Percentiles rank a stretch among this genome's conserved stretches.
Conservation (phyloP, 148 eudicot genomes). For the Rhododendron kiyosumense region DNA sequence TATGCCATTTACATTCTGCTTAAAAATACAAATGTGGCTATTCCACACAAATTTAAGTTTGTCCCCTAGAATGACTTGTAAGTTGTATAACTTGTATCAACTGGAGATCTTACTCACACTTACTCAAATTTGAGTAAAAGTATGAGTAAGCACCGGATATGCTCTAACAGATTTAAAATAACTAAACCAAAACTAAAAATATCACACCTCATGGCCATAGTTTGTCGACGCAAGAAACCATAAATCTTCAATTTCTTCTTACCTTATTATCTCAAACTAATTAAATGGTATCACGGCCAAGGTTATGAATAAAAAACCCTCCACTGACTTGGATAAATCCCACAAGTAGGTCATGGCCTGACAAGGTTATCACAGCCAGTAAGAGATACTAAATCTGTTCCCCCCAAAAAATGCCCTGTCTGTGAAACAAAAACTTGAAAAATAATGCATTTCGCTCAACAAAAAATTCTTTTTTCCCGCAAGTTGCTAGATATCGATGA, state of each 20-base stretch:
- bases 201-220: too few relatives aligned
- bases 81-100: background rate
- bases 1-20: background rate
- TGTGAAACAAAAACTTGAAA: too few relatives aligned
- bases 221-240: too few relatives aligned
- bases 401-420: too few relatives aligned
- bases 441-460: background rate
- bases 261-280: too few relatives aligned
- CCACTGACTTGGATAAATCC: background rate
- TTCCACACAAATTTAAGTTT: background rate
- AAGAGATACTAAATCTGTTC: too few relatives aligned
- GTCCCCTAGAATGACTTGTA: background rate
- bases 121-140: background rate
- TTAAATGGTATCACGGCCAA: too few relatives aligned
- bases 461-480: background rate
- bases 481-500: background rate
- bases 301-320: background rate
- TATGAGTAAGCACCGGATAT: background rate
- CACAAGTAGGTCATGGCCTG: background rate
- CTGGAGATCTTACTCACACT: background rate
- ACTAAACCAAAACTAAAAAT: background rate
- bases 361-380: too few relatives aligned
- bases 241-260: too few relatives aligned
- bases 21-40: background rate
- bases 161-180: background rate